Conservation (phyloP, 192 early-diverging fungal species). For the Cladochytrium replicatum region DNA sequence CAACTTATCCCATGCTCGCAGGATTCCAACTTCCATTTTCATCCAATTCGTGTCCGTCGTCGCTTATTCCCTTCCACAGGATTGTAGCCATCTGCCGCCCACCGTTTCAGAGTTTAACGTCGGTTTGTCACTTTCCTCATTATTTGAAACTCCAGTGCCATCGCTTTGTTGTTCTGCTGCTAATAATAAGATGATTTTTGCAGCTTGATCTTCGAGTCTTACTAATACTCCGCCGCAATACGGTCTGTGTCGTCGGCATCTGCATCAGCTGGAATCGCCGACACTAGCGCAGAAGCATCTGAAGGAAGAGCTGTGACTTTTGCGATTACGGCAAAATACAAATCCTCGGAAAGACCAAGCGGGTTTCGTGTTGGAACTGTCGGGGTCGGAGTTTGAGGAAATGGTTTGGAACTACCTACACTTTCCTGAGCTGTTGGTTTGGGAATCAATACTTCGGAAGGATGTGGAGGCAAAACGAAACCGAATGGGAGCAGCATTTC, state of each 20-base stretch:
- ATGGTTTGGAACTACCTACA: no score
- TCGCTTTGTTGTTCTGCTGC: constrained; percentile 35
- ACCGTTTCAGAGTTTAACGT: constrained; percentile 41
- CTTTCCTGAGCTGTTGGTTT: no score
- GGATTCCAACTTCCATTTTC: constrained; percentile 56
- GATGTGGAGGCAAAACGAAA: constrained; percentile 7
- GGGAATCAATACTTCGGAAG: not conserved
- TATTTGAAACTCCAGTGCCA: constrained; percentile 43
- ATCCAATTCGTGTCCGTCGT: no score
- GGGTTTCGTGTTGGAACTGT: not conserved
- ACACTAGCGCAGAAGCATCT: no score
- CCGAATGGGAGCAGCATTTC: constrained; percentile 13
- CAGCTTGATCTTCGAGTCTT: not conserved
- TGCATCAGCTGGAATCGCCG: constrained; percentile 2
- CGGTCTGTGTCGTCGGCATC: not conserved
- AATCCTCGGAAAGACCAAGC: no score
- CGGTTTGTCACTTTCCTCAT: constrained; percentile 49
- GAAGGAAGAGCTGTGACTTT: no score
- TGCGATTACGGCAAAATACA: no score
- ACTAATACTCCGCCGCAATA: not conserved
- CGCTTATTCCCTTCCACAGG: no score
- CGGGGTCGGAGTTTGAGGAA: not conserved
- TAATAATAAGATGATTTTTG: constrained; percentile 21
- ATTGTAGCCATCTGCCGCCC: no score
- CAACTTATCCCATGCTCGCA: constrained; percentile 41